Evolutionary conservation across 2,329 filamentous ascomycete species (phyloP), one percentile per base, ranked within the genome.

Genomic region (Xylaria sp.): DNA sequence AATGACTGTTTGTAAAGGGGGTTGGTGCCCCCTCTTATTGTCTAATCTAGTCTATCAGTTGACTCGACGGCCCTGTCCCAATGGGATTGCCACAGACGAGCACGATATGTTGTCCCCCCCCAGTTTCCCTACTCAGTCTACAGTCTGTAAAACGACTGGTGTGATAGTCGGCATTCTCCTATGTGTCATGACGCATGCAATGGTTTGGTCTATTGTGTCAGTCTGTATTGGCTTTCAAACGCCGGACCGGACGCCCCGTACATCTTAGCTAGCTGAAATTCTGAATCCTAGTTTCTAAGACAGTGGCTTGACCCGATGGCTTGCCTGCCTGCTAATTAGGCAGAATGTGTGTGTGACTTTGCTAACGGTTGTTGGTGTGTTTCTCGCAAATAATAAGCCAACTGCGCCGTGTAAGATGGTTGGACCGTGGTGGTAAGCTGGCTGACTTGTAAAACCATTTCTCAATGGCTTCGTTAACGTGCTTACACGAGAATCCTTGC

Each of bases 31-130:
- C 54, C 44, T 58, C 37, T 55, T 63, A 60, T 64, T 62, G 57
- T 60, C 54, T 62, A 60, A 62, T 63, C 59, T 62, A 60, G 54
- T 53, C 58, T 62, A 59, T 54, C 30, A 52, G 62, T 54, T 47
- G 49, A 55, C 34, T 19, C 30, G 59, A 47, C 37, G 30, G 61
- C 57, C 48, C 39, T 52, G 18, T 53, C 52, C 8, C n/a, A 37
- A 55, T 35, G 58, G 42, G 47, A 60, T 48, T 54, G 60, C 19
- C 4, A 48, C 53, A 53, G 48, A 61, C 46, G 46, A 57, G 55
- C 61, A 61, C 39, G 61, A 54, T 54, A 47, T 34, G 19, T 18
- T 16, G 16, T 16, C 16, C 16, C 42, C 39, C 54, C 54, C 30
- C 9, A 18, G 8, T 56, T 47, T 54, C 23, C 10, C 59, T 55